Evolutionary conservation across 208 protist species (phyloP).

Genomic region (Entamoeba histolytica): DNA sequence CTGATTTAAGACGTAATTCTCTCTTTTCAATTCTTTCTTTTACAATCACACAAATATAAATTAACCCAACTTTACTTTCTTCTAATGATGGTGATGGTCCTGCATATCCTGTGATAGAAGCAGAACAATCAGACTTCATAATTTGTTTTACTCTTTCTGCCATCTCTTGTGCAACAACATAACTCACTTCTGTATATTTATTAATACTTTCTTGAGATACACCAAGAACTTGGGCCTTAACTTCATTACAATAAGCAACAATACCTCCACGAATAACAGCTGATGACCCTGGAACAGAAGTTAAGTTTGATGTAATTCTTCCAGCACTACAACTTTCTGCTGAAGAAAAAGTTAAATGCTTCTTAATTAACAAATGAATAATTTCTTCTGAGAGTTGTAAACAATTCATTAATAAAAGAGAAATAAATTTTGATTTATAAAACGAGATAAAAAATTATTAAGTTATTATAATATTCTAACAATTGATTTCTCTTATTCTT

Average conservation of each 20-base stretch:
- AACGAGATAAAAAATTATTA: no score
- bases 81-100: not conserved
- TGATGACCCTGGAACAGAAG: not conserved
- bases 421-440: no score
- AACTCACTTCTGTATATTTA: not conserved
- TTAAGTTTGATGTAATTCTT: not conserved
- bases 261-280: not conserved
- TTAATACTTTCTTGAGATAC: not conserved
- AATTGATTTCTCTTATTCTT: no score
- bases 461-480: no score
- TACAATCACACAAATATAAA: not conserved
- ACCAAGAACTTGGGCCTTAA: not conserved
- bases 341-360: not conserved
- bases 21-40: not conserved
- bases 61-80: not conserved
- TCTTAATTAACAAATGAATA: not conserved
- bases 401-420: no score
- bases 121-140: not conserved
- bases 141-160: not conserved
- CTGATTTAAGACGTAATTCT: not conserved
- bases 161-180: not conserved
- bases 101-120: not conserved
- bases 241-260: not conserved
- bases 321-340: not conserved
- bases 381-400: not conserved